phyloP scores from a whole-genome alignment of 345 rosid species.

The Durio zibethinus region DNA sequence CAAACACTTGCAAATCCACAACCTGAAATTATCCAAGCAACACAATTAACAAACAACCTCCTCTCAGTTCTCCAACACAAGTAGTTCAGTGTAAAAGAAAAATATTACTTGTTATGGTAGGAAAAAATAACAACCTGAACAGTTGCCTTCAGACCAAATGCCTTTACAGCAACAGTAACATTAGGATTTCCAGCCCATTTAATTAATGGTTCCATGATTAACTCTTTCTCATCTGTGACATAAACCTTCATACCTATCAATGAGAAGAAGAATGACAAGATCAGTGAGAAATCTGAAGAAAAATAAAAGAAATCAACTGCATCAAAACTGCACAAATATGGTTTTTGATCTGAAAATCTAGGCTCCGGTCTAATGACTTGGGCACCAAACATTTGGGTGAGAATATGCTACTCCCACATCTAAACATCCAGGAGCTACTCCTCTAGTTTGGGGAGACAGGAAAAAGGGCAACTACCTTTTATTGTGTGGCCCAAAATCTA shows the following conservation, averaged over 20 bases:
- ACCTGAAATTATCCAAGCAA: conserved; percentile 43
- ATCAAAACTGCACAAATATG: neutral
- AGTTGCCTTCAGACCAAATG: conserved; percentile 89
- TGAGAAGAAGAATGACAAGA: conserved; percentile 12
- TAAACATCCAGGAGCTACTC: neutral
- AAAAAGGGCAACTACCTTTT: neutral
- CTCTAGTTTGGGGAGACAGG: neutral
- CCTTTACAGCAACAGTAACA: conserved; percentile 67
- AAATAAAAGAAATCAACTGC: neutral
- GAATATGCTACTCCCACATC: neutral
- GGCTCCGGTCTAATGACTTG: neutral
- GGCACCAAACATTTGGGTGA: neutral
- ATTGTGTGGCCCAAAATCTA: neutral
- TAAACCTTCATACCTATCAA: conserved; percentile 89
- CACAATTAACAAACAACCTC: conserved; percentile 13
- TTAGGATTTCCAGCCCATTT: conserved; percentile 98
- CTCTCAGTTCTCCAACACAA: neutral
- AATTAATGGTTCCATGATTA: conserved; percentile 86
- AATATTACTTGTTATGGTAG: neutral
- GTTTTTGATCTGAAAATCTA: conserved; percentile 2
- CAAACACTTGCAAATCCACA: conserved; percentile 91
- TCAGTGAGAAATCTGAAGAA: neutral
- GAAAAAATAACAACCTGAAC: conserved; percentile 59
- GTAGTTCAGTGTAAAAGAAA: neutral
- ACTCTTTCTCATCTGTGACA: conserved; percentile 90